Percentiles rank a stretch among this genome's conserved stretches.
phyloP scores from a whole-genome alignment of 805 yeast genomes.

The Alloascoidea africana region DNA sequence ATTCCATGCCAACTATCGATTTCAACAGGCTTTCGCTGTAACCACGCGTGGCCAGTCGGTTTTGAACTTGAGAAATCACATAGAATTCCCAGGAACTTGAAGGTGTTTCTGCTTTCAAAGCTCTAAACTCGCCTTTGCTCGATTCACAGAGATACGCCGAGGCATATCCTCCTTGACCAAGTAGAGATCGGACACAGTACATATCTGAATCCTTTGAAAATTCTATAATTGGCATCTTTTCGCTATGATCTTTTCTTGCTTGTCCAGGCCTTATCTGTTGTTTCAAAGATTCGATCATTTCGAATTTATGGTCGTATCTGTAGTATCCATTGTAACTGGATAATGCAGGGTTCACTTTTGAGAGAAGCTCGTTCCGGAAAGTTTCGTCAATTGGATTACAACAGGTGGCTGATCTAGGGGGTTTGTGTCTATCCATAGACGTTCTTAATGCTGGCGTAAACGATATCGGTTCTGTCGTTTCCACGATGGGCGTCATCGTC shows the following conservation, averaged over 20 bases:
- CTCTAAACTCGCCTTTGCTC: constrained; percentile 36
- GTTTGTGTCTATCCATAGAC: too few species aligned
- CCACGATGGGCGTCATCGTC: constrained; percentile 16
- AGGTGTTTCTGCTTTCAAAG: constrained; percentile 62
- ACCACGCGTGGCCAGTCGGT: constrained; percentile 17
- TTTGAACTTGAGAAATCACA: constrained; percentile 42
- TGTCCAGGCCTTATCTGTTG: neutral
- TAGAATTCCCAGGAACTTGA: constrained; percentile 72
- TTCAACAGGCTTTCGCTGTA: constrained; percentile 11
- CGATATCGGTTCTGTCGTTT: constrained; percentile 12
- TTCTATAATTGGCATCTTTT: constrained; percentile 22
- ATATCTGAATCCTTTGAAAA: constrained; percentile 25
- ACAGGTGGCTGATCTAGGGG: constrained; percentile 7
- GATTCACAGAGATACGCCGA: constrained; percentile 59
- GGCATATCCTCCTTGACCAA: constrained; percentile 78
- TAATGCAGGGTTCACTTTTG: constrained; percentile 21
- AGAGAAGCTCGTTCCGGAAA: constrained; percentile 23
- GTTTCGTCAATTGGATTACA: constrained; percentile 30
- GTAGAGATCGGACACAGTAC: constrained; percentile 32
- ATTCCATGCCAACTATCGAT: constrained; percentile 34
- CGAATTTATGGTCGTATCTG: neutral
- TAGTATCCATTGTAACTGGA: constrained; percentile 18
- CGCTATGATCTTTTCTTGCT: neutral
- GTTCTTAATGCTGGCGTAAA: constrained; percentile 4
- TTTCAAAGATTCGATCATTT: neutral